Base-by-base conservation (phyloP, 2,329 filamentous ascomycete species). In the Botrytis deweyae region DNA sequence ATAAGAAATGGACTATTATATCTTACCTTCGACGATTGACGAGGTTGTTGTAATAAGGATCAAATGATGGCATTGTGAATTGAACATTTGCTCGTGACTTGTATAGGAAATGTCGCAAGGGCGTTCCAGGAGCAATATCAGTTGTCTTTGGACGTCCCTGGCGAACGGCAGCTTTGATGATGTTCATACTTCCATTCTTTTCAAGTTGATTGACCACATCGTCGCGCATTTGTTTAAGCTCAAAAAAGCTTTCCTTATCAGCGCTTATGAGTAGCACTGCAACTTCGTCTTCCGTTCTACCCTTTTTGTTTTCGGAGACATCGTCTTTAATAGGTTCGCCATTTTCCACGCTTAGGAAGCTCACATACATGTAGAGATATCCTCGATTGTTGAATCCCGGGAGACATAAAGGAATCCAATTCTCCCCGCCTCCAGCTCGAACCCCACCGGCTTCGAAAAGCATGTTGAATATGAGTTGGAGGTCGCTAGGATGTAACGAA, bases 391-490 rank as follows among this genome's bases (percentile, higher is more conserved):
- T 99, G 84, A 99, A 99, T 8, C 95, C 95, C 0, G 96, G 97
- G 4, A 99, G 87, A 79, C 96, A 99, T 10, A 99, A 87, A 0
- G 96, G 96, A 66, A 98, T 95, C 96, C 96, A 99, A 79, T 95
- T 98, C 83, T 99, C 96, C 44, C 95, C 96, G 33, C 95, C 96
- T 9, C 93, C 95, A 33, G 94, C 92, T 81, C 96, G 95, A 81
- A 99, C 92, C 62, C 93, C 92, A 67, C 94, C 93, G 3, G 95
- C 96, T 84, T 97, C 95, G 79, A 99, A 99, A 2, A 99, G 89
- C 97, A 99, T 99, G 81, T 98, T 98, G 87, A 99, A 99, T 75
- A 99, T 95, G 64, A 99, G 88, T 80, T 98, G 95, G 38, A 99
- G 87, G 81, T 99, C 96, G 76, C 95, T 95, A 0, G 97, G 96